Percentiles rank a stretch among this genome's conserved stretches.
These are phyloP conservation scores for Geopyxis carbonaria DNA, from an alignment of 495 filamentous ascomycete species.

Conservation along the genomic window DNA sequence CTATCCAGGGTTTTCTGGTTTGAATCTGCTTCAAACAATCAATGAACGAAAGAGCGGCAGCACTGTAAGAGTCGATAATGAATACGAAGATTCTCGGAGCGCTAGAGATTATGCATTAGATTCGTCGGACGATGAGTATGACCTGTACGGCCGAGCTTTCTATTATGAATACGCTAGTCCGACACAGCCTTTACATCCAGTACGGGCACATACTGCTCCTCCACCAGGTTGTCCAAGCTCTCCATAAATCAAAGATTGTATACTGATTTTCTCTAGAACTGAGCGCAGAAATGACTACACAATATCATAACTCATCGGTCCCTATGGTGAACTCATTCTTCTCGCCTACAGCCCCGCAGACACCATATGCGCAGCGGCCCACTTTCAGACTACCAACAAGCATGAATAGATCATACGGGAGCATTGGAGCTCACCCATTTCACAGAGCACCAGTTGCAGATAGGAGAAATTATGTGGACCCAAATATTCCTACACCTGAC, in stretches of 20 bases:
- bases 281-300: background rate
- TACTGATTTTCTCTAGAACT: background rate
- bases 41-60: slow-evolving; percentile 19
- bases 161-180: slow-evolving; percentile 24
- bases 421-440: slow-evolving; percentile 21
- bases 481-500: slow-evolving; percentile 16
- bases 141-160: slow-evolving; percentile 5
- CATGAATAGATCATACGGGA: slow-evolving; percentile 25
- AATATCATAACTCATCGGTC: slow-evolving; percentile 14
- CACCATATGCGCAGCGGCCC: slow-evolving; percentile 5
- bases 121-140: background rate
- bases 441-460: slow-evolving; percentile 20
- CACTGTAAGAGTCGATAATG: slow-evolving; percentile 3
- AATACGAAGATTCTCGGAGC: slow-evolving; percentile 15
- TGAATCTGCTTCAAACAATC: slow-evolving; percentile 22
- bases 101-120: slow-evolving; percentile 8
- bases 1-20: slow-evolving; percentile 15
- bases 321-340: slow-evolving; percentile 19
- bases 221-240: slow-evolving; percentile 8
- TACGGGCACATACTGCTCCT: slow-evolving; percentile 16
- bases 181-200: slow-evolving; percentile 20
- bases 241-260: slow-evolving; percentile 1
- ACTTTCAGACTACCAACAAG: slow-evolving; percentile 19
- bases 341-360: slow-evolving; percentile 10
- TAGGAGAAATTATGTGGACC: slow-evolving; percentile 6